A percentile compares a stretch with the other conserved stretches of the same genome.
Conservation (phyloP, 441 rosid genomes). For the Arabidopsis lyrata region DNA sequence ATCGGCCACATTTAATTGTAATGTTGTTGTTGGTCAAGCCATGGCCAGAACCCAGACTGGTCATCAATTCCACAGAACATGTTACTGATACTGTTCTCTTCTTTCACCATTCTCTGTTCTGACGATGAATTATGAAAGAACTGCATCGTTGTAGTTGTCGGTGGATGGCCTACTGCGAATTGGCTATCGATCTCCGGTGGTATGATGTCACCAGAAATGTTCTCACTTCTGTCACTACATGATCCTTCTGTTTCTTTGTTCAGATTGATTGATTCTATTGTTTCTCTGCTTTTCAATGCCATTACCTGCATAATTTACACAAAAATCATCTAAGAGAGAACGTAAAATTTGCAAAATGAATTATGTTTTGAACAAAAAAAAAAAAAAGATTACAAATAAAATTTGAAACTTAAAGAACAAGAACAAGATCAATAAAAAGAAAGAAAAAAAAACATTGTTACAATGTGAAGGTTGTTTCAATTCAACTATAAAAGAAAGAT, state of each 20-base stretch:
- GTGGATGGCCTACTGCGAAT: constrained; percentile 40
- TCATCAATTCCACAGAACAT: constrained; percentile 93
- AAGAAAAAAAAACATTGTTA: not conserved
- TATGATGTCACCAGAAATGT: constrained; percentile 78
- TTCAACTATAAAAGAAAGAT: not conserved
- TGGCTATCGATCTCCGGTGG: constrained; percentile 63
- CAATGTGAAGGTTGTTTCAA: not conserved
- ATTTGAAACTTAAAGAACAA: not conserved
- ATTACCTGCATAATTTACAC: constrained; percentile 55
- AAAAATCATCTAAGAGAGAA: not conserved
- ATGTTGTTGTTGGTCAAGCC: constrained; percentile 90
- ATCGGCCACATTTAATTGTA: constrained; percentile 54
- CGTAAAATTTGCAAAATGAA: not conserved
- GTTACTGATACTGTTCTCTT: constrained; percentile 78
- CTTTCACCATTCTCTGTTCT: constrained; percentile 65
- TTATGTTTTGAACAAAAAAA: too few species aligned
- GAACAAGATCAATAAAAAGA: not conserved
- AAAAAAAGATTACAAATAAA: not conserved
- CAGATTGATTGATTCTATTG: constrained; percentile 83
- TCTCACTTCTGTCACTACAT: constrained; percentile 91
- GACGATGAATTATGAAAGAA: constrained; percentile 62
- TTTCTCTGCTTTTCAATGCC: constrained; percentile 84
- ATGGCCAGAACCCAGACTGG: constrained; percentile 96
- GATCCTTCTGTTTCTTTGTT: constrained; percentile 97
- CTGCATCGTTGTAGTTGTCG: constrained; percentile 51